Evolutionary conservation across 2,329 filamentous ascomycete species (phyloP), one percentile per base, ranked within the genome.

Genomic region (Ophiostoma quercus): DNA sequence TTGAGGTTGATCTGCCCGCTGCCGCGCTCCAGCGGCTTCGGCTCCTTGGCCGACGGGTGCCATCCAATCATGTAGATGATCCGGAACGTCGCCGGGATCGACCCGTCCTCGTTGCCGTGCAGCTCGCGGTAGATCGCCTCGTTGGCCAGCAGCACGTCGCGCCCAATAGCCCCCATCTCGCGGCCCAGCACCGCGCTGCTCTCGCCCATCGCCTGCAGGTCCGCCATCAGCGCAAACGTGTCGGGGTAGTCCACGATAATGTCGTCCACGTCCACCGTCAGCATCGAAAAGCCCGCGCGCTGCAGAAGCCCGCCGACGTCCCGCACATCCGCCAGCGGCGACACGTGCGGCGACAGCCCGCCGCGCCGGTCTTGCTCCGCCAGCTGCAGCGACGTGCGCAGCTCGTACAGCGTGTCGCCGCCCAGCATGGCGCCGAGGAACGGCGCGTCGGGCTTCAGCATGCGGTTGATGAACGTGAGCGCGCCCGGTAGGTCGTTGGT

Each of bases 41-140:
- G 84, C 80, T 98, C 94, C 68, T 89, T 87, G 39, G 86, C 85
- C 1, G 91, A 90, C 74, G 94, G 91, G 77, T 94, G 96, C 95
- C 95, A 99, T 0, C 95, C 95, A 79, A 99, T 99, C 94, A 98
- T 97, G 79, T 95, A 97, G 72, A 99, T 97, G 75, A 97, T 85
- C 74, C 95, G 86, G 77, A 97, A 99, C 0, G 95, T 99, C 0
- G 95, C 95, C 0, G 95, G 95, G 72, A 95, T 84, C 1, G 82
- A 87, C 25, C 86, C 90, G 75, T 92, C 90, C 62, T 88, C 85
- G 75, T 96, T 93, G 22, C 92, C 94, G 79, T 99, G 93, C 70
- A 99, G 80, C 77, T 90, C 89, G 66, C 88, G 85, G 78, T 99
- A 99, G 70, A 99, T 97, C 57, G 88, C 91, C 74, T 98, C 92